Evolutionary conservation across 1,284 basidiomycete species (phyloP).

Genomic region (Melampsora americana): DNA sequence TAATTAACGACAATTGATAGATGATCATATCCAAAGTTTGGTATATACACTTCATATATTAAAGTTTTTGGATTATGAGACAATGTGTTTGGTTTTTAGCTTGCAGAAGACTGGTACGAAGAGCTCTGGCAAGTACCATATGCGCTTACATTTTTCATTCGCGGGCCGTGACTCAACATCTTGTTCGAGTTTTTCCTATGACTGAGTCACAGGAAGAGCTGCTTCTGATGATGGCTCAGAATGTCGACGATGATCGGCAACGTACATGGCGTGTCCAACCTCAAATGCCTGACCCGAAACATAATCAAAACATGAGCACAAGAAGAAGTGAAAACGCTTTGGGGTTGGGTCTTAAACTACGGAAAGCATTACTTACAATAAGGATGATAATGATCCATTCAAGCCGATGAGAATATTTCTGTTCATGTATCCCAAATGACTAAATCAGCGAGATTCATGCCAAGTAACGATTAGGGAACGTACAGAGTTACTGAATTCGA

Average conservation of each 20-base stretch:
- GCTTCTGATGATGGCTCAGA: too few relatives aligned
- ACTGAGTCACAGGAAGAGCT: too few relatives aligned
- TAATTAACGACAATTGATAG: too few relatives aligned
- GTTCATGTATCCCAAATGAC: not conserved
- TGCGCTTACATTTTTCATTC: too few relatives aligned
- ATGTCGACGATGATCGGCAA: conserved; percentile 13
- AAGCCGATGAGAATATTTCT: conserved; percentile 42
- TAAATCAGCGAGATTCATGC: not conserved
- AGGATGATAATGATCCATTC: conserved; percentile 43
- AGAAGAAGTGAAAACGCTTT: not conserved
- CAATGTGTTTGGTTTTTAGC: too few relatives aligned
- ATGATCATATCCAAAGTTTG: too few relatives aligned
- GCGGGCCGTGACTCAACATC: too few relatives aligned
- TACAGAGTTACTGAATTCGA: conserved; percentile 40
- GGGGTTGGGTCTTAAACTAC: not conserved
- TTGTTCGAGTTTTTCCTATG: too few relatives aligned
- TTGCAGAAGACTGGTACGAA: too few relatives aligned
- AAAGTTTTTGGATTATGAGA: too few relatives aligned
- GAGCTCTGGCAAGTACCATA: too few relatives aligned
- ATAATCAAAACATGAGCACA: not conserved
- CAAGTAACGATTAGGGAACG: not conserved
- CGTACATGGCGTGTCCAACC: conserved; percentile 32
- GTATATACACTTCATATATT: too few relatives aligned
- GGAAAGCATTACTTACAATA: conserved; percentile 26
- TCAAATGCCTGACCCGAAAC: conserved; percentile 20